Evolutionary conservation across 2,329 filamentous ascomycete species (phyloP).

Genomic region (Cladobotryum mycophilum): DNA sequence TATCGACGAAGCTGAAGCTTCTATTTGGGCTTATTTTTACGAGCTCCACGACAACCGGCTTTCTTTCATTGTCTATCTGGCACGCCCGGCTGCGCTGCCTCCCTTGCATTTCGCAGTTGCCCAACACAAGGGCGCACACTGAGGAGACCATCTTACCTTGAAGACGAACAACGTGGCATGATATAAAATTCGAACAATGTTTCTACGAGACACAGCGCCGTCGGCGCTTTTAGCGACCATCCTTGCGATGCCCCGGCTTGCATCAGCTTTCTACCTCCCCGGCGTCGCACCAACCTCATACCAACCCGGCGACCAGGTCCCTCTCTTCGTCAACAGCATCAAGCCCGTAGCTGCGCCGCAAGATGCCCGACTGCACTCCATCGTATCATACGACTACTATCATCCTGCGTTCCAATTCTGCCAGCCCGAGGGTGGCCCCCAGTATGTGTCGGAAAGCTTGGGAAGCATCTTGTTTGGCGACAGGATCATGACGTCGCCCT

Average conservation of each 20-base stretch:
- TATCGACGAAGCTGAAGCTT: background rate
- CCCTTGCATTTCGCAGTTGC: background rate
- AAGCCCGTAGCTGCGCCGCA: slow-evolving; percentile 72
- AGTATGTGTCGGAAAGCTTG: slow-evolving; percentile 72
- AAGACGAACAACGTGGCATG: slow-evolving; percentile 20
- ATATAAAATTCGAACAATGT: slow-evolving; percentile 34
- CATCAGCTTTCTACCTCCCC: slow-evolving; percentile 85
- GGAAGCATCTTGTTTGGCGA: slow-evolving; percentile 97
- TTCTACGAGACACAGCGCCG: slow-evolving; percentile 39
- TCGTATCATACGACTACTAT: slow-evolving; percentile 96
- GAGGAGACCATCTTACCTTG: slow-evolving; percentile 1
- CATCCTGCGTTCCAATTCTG: slow-evolving; percentile 85
- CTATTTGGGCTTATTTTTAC: background rate
- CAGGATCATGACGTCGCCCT: slow-evolving; percentile 93
- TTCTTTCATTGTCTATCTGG: background rate
- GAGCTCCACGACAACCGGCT: background rate
- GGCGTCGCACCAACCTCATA: slow-evolving; percentile 94
- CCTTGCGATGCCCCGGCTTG: slow-evolving; percentile 46
- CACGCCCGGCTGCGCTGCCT: slow-evolving; percentile 11
- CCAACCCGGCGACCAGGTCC: slow-evolving; percentile 69
- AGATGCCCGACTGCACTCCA: slow-evolving; percentile 80
- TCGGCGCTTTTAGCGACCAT: slow-evolving; percentile 46
- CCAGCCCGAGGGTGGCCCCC: slow-evolving; percentile 65
- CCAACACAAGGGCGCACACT: background rate
- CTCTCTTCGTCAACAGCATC: slow-evolving; percentile 87